These are phyloP conservation scores for Carex myosuroides DNA, from an alignment of 176 grass and related monocot genomes.

Conservation along the genomic window DNA sequence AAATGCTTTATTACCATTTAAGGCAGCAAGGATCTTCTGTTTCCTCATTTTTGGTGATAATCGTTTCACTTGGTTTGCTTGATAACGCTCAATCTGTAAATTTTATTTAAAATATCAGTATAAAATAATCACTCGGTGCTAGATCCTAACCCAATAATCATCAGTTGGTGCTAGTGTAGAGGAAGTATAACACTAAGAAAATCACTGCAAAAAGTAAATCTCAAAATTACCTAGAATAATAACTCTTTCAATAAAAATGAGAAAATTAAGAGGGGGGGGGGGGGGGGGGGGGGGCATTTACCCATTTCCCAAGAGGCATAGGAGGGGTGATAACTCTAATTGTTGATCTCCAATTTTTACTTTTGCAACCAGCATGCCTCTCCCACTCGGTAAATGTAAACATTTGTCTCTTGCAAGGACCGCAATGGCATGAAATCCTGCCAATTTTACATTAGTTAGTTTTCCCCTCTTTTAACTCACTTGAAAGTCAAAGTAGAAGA, in stretches of 20 bases:
- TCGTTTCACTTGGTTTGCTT: slow-evolving; percentile 64
- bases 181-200: not conserved
- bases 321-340: slow-evolving; percentile 73
- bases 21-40: slow-evolving; percentile 64
- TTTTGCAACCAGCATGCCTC: slow-evolving; percentile 77
- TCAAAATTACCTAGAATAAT: slow-evolving; percentile 18
- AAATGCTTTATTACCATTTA: slow-evolving; percentile 52
- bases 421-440: slow-evolving; percentile 83
- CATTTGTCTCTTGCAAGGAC: slow-evolving; percentile 79
- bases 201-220: not conserved
- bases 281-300: slow-evolving; percentile 25
- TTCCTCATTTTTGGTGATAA: slow-evolving; percentile 86
- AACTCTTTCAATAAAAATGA: slow-evolving; percentile 14
- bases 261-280: not conserved
- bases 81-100: slow-evolving; percentile 75
- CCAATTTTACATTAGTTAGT: slow-evolving; percentile 1
- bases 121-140: slow-evolving; percentile 10
- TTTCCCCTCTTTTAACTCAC: not conserved
- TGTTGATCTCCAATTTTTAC: slow-evolving; percentile 97
- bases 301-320: slow-evolving; percentile 87
- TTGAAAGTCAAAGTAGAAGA: not conserved
- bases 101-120: slow-evolving; percentile 25
- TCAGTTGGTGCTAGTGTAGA: slow-evolving; percentile 3
- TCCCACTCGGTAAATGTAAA: slow-evolving; percentile 94
- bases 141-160: not conserved